Conservation (phyloP, 768 basidiomycete genomes). For the Grammothele lineata region DNA sequence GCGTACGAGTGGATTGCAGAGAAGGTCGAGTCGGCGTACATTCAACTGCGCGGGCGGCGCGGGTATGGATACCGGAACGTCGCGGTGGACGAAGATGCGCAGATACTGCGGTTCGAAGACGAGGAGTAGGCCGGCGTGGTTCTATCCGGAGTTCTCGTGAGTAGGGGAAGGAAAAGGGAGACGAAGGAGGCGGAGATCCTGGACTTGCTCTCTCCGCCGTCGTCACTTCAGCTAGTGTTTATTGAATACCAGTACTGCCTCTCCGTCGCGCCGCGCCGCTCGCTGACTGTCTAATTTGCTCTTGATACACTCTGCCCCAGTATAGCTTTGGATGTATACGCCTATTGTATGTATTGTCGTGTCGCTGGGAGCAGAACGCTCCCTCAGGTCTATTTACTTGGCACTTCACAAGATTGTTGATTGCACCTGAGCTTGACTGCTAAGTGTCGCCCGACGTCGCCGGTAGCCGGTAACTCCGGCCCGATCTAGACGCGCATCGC, state of each 20-base stretch:
- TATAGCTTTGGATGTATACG: conserved; percentile 10
- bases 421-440: too few species aligned
- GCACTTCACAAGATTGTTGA: too few species aligned
- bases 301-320: conserved; percentile 4
- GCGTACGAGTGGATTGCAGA: conserved; percentile 64
- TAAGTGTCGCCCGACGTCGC: too few species aligned
- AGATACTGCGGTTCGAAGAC: conserved; percentile 81
- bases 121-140: conserved; percentile 41
- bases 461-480: too few species aligned
- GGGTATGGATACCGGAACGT: conserved; percentile 74
- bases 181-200: neutral
- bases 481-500: too few species aligned
- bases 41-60: conserved; percentile 43
- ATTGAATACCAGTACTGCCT: conserved; percentile 5
- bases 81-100: conserved; percentile 85
- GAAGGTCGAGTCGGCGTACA: conserved; percentile 34
- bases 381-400: too few species aligned
- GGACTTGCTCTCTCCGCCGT: neutral
- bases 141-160: too few species aligned
- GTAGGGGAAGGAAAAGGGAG: too few species aligned
- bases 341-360: conserved; percentile 4
- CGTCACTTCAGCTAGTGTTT: conserved; percentile 1
- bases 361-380: too few species aligned
- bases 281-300: conserved; percentile 9
- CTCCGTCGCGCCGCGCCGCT: neutral